These are phyloP conservation scores for Irpex rosettiformis DNA, from an alignment of 1,284 basidiomycete genomes.

Conservation along the genomic window DNA sequence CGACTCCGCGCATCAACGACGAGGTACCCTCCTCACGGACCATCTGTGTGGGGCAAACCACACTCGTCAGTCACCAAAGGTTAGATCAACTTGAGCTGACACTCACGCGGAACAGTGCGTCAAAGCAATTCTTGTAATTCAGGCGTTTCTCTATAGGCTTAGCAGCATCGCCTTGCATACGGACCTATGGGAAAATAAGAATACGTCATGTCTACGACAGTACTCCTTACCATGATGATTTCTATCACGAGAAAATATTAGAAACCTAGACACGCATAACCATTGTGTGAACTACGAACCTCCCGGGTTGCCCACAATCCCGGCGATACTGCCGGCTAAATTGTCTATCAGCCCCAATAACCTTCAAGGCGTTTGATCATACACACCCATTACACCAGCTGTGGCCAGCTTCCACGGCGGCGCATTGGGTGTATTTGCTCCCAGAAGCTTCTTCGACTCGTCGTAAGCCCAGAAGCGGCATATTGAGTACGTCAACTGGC, in stretches of 20 bases:
- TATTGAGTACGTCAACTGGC: constrained; percentile 92
- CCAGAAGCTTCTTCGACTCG: constrained; percentile 80
- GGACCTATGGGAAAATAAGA: constrained; percentile 34
- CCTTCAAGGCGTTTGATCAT: not conserved
- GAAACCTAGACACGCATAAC: not conserved
- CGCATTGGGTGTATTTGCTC: constrained; percentile 54
- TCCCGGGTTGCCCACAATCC: constrained; percentile 85
- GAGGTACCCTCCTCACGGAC: constrained; percentile 77
- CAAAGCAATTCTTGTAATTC: constrained; percentile 85
- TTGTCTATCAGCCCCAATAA: not conserved
- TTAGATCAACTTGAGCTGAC: not conserved
- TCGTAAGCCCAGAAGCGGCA: constrained; percentile 95
- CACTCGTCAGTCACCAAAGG: not conserved
- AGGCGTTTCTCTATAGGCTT: constrained; percentile 81
- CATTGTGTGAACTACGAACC: constrained; percentile 38
- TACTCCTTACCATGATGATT: constrained; percentile 70
- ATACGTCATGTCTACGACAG: not conserved
- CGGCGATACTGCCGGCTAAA: constrained; percentile 77
- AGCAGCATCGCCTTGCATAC: constrained; percentile 86
- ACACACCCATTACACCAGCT: constrained; percentile 80
- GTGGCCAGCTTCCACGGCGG: constrained; percentile 79
- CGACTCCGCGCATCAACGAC: constrained; percentile 76
- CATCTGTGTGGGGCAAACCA: constrained; percentile 51
- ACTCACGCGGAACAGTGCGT: constrained; percentile 77
- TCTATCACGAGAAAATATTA: constrained; percentile 39